Evolutionary conservation across 75 land plant species (phyloP).

Genomic region (Selaginella moellendorffii): DNA sequence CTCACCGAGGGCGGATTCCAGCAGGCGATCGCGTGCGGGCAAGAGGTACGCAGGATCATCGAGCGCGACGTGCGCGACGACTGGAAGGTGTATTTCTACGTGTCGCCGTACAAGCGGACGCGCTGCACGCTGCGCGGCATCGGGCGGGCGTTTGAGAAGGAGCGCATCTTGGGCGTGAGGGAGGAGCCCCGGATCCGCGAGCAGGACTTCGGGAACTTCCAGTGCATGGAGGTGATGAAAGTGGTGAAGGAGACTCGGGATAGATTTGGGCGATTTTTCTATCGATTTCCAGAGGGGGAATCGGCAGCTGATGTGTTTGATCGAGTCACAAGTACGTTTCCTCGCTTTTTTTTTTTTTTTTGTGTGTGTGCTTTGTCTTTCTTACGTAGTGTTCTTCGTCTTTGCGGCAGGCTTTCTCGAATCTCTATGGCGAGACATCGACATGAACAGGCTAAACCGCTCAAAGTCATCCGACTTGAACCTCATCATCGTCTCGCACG

Average conservation of each 20-base stretch:
- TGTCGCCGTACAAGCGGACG: conserved; percentile 66
- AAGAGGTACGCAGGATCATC: conserved; percentile 24
- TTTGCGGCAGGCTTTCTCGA: conserved; percentile 95
- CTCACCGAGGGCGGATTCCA: conserved; percentile 36
- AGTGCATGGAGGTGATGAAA: conserved; percentile 29
- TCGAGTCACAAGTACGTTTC: conserved; percentile 65
- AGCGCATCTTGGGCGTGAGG: conserved; percentile 54
- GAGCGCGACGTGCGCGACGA: conserved; percentile 24
- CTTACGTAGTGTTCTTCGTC: too few species aligned
- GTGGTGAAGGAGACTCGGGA: conserved; percentile 41
- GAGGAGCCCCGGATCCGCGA: conserved; percentile 81
- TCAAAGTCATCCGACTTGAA: conserved; percentile 35
- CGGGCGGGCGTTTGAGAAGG: conserved; percentile 48
- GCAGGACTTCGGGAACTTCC: conserved; percentile 66
- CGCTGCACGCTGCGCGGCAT: conserved; percentile 42
- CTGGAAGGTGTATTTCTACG: conserved; percentile 83
- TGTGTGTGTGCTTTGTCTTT: too few species aligned
- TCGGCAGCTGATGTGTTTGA: conserved; percentile 93
- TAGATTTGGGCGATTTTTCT: conserved; percentile 73
- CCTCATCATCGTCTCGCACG: conserved; percentile 68
- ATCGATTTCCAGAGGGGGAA: conserved; percentile 90
- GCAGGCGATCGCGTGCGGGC: conserved; percentile 48
- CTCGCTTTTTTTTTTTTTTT: neutral
- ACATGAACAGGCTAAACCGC: conserved; percentile 49
- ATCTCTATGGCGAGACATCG: conserved; percentile 90